Evolutionary conservation across 129 eudicot species (phyloP).

Genomic region (Mikania micrantha): DNA sequence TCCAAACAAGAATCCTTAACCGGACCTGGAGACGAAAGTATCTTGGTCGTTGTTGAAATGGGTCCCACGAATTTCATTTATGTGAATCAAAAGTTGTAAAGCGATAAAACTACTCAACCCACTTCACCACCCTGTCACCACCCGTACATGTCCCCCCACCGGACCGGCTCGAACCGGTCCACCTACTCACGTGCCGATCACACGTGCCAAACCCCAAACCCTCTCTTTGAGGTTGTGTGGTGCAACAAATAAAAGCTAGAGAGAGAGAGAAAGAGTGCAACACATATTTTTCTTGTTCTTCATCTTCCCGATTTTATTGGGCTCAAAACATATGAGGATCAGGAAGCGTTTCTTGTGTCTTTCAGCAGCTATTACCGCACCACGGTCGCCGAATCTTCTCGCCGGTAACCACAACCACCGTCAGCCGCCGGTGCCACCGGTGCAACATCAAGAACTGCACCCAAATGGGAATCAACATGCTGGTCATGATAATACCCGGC

Average conservation of each 20-base stretch:
- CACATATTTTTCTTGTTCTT: slow-evolving; percentile 2
- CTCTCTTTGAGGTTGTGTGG: slow-evolving; percentile 41
- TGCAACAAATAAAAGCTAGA: slow-evolving; percentile 74
- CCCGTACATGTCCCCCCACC: slow-evolving; percentile 39
- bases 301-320: too few species aligned
- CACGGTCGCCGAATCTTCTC: slow-evolving; percentile 42
- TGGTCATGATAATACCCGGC: not conserved
- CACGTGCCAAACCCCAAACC: slow-evolving; percentile 36
- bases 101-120: slow-evolving; percentile 28
- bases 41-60: slow-evolving; percentile 37
- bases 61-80: slow-evolving; percentile 30
- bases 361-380: slow-evolving; percentile 18
- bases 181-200: slow-evolving; percentile 31
- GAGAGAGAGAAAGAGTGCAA: slow-evolving; percentile 27
- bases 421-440: slow-evolving; percentile 14
- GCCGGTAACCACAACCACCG: slow-evolving; percentile 27
- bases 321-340: slow-evolving; percentile 80
- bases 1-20: slow-evolving; percentile 15
- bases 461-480: slow-evolving; percentile 20
- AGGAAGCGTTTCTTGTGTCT: slow-evolving; percentile 53
- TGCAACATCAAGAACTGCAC: slow-evolving; percentile 39
- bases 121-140: slow-evolving; percentile 36
- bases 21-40: slow-evolving; percentile 25
- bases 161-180: slow-evolving; percentile 24
- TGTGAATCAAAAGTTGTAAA: slow-evolving; percentile 20